Evolutionary conservation across 148 eudicot species (phyloP).

Genomic region (Spergularia bocconei): DNA sequence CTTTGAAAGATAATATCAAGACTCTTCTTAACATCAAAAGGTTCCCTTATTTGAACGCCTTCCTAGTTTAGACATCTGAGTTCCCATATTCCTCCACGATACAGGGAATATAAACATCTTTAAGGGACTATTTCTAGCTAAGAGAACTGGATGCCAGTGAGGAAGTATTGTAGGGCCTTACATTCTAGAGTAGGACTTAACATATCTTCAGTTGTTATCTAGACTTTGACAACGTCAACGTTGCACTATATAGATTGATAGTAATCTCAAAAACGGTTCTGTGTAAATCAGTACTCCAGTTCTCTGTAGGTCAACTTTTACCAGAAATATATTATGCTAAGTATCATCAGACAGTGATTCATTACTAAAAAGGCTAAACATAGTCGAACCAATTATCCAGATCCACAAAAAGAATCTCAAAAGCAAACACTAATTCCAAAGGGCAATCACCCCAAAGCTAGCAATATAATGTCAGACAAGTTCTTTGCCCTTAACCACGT

Average conservation of each 20-base stretch:
- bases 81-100: neutral
- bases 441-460: neutral
- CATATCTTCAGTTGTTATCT: slow-evolving; percentile 10
- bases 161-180: neutral
- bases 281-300: neutral
- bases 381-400: neutral
- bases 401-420: slow-evolving; percentile 5
- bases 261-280: neutral
- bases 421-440: neutral
- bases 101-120: neutral
- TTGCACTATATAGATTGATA: neutral
- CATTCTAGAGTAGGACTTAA: neutral
- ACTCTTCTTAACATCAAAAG: neutral
- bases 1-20: slow-evolving; percentile 1
- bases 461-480: neutral
- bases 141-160: neutral
- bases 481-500: neutral
- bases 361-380: neutral
- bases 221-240: neutral
- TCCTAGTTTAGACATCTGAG: neutral
- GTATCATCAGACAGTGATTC: neutral
- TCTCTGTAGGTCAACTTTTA: neutral
- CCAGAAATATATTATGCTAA: too few species aligned
- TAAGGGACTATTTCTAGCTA: neutral
- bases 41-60: neutral